Evolutionary conservation across 1,284 basidiomycete genomes (phyloP), one percentile per base, ranked within the genome.

Genomic region (Sporisorium scitamineum): DNA sequence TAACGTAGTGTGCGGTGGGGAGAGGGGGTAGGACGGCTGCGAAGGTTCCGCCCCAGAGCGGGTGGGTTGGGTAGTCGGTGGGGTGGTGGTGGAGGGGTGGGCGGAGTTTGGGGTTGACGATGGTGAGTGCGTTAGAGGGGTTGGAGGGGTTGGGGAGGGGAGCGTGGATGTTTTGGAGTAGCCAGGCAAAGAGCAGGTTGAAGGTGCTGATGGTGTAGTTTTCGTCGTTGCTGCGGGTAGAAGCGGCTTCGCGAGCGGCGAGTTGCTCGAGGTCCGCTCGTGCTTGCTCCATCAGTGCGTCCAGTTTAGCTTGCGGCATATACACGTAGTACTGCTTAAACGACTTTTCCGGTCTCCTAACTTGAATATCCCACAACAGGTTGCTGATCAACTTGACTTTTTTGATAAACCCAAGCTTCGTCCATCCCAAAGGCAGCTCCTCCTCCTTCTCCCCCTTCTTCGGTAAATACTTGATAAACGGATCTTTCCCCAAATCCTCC

Each of bases 161-260:
- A 6, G 67, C 67, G 16, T 70, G 67, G 41, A 70, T 54, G 45
- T 63, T 63, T 18, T 63, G 61, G 26, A 70, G 20, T 14, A 70
- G 42, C 52, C 55, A 70, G 6, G 67, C 67, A 9, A 63, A 63
- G 20, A 70, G 61, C 24, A 70, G 53, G 59, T 70, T 70, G 61
- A 70, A 70, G 5, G 61, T 70, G 45, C 39, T 47, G 7, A 70
- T 48, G 8, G 27, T 55, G 42, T 32, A 29, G 4, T 68, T 61
- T 22, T 68, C 65, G 2, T 54, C 54, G 29, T 24, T 22, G 13
- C 10, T 34, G 9, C 20, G 7, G 53, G 45, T 7, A 20, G 22
- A 48, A 20, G 48, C 27, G 27, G 50, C 45, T 10, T 47, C 45
- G 13, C 26, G 3, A 10, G 10, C 39, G 7, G 45, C 45, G 7